Percentiles rank a stretch among this genome's conserved stretches.
phyloP scores from a whole-genome alignment of 805 yeast genomes.

The Nakazawaea populi region DNA sequence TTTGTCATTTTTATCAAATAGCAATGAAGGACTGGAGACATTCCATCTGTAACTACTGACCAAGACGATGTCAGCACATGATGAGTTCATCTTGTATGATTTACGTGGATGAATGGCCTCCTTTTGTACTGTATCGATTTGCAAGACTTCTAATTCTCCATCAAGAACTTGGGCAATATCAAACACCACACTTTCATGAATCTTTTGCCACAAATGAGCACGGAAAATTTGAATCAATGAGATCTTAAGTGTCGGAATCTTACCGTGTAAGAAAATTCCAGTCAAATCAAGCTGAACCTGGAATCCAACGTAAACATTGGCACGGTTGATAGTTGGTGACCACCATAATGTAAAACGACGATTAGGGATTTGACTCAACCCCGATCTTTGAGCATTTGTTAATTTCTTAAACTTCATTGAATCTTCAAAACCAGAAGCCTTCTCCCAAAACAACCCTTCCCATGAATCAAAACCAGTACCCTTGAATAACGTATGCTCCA shows the following conservation, averaged over 20 bases:
- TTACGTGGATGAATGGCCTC: constrained; percentile 95
- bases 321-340: constrained; percentile 98
- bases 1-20: constrained; percentile 65
- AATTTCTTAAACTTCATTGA: constrained; percentile 89
- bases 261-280: constrained; percentile 95
- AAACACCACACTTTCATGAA: constrained; percentile 91
- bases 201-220: constrained; percentile 98
- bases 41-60: constrained; percentile 77
- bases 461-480: constrained; percentile 97
- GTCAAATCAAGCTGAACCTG: constrained; percentile 93
- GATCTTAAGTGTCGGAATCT: constrained; percentile 93
- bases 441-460: constrained; percentile 99
- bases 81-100: constrained; percentile 94
- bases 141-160: constrained; percentile 75
- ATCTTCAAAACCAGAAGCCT: constrained; percentile 95
- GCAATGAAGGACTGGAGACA: constrained; percentile 72
- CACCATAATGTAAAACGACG: constrained; percentile 98
- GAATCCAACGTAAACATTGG: constrained; percentile 97
- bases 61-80: constrained; percentile 85
- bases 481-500: constrained; percentile 90
- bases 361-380: constrained; percentile 95
- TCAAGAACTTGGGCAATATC: constrained; percentile 92
- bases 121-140: constrained; percentile 81
- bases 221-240: constrained; percentile 94
- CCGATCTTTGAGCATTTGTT: constrained; percentile 96